These are phyloP conservation scores for Ceratobasidium sp. DNA, from an alignment of 1,284 basidiomycete genomes.

Conservation along the genomic window DNA sequence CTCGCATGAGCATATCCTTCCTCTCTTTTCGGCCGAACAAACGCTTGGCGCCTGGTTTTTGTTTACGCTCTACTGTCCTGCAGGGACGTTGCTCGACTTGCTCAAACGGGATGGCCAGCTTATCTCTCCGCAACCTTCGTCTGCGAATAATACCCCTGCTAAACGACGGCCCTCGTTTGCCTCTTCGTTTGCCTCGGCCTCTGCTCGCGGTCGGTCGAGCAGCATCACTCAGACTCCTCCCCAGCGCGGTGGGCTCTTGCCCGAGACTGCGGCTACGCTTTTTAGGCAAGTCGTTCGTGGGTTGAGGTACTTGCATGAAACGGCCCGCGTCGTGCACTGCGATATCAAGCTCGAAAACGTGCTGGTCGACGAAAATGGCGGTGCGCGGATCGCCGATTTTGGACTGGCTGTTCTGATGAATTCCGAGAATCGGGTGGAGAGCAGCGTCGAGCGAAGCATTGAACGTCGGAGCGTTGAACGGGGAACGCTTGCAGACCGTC, in stretches of 20 bases:
- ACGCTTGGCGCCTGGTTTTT: conserved; percentile 81
- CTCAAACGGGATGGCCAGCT: conserved; percentile 72
- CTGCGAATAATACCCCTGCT: conserved; percentile 22
- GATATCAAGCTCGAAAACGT: conserved; percentile 99
- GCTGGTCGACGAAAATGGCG: conserved; percentile 85
- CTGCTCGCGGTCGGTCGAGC: conserved; percentile 22
- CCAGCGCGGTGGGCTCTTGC: conserved; percentile 59
- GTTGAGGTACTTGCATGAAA: conserved; percentile 86
- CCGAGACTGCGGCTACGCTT: conserved; percentile 86
- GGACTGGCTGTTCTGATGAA: conserved; percentile 79
- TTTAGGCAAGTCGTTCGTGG: conserved; percentile 92
- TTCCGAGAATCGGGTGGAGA: conserved; percentile 25
- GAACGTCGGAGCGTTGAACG: conserved; percentile 18
- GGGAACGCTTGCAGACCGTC: background rate
- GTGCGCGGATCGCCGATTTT: conserved; percentile 86
- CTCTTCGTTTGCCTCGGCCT: conserved; percentile 12
- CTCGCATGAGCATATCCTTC: conserved; percentile 82
- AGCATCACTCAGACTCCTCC: conserved; percentile 60
- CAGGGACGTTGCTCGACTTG: conserved; percentile 88
- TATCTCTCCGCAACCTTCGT: background rate
- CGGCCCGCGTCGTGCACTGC: conserved; percentile 83
- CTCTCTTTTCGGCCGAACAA: conserved; percentile 78
- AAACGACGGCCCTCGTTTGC: conserved; percentile 28
- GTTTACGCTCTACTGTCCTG: conserved; percentile 85
- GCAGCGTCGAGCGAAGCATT: conserved; percentile 21